Evolutionary conservation across 225 moss, liverwort and hornwort genomes (phyloP).

Genomic region (Asterella californica): DNA sequence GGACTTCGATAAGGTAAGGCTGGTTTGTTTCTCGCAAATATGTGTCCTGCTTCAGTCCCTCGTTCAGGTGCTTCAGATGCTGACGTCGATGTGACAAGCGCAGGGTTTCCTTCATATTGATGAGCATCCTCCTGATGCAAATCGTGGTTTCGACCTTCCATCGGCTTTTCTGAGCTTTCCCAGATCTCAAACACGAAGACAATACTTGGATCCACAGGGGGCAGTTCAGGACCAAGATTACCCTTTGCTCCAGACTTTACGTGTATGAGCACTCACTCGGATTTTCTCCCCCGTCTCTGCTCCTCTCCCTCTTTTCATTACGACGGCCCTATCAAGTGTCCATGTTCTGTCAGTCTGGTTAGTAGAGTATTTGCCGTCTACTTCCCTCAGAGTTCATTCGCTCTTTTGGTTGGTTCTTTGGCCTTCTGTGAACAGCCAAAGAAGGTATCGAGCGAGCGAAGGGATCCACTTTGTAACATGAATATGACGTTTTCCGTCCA

Average conservation of each 20-base stretch:
- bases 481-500: neutral
- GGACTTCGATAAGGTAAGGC: constrained; percentile 75
- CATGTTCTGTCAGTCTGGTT: no score
- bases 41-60: constrained; percentile 49
- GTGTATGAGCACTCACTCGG: constrained; percentile 18
- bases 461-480: neutral
- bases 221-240: neutral
- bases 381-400: no score
- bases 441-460: no score
- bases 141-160: constrained; percentile 90
- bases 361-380: no score
- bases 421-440: no score
- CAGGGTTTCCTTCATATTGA: constrained; percentile 91
- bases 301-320: constrained; percentile 25
- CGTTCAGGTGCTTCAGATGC: constrained; percentile 50
- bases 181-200: constrained; percentile 27
- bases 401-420: no score
- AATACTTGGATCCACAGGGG: constrained; percentile 9
- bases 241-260: constrained; percentile 37
- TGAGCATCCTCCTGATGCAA: constrained; percentile 97
- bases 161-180: constrained; percentile 78
- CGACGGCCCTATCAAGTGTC: no score
- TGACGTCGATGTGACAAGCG: neutral
- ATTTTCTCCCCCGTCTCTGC: neutral
- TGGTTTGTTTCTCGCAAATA: constrained; percentile 57